phyloP scores from a whole-genome alignment of 148 eudicot species.

The Pouteria glomerata region DNA sequence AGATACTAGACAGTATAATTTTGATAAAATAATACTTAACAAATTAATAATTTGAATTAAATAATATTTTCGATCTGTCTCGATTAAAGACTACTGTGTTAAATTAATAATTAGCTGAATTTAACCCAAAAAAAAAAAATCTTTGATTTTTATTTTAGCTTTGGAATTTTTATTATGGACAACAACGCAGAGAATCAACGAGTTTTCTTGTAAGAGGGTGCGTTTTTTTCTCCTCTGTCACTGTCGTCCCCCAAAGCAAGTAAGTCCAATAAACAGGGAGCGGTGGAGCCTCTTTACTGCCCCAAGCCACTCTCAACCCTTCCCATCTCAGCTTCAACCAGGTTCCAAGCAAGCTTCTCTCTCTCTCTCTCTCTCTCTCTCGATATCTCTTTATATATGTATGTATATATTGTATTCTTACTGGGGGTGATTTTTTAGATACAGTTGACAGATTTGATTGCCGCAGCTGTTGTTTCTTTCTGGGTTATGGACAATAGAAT shows the following conservation, averaged over 20 bases:
- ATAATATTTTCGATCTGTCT: too few species aligned
- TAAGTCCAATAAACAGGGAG: conserved; percentile 10
- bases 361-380: not conserved
- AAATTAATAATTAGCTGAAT: too few species aligned
- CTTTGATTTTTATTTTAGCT: too few species aligned
- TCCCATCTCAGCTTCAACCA: not conserved
- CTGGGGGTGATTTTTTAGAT: not conserved
- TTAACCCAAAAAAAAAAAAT: too few species aligned
- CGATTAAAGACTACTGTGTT: too few species aligned
- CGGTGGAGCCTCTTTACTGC: not conserved
- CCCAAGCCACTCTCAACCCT: not conserved
- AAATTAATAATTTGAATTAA: too few species aligned
- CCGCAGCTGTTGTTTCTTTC: not conserved
- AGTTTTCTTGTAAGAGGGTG: conserved; percentile 10
- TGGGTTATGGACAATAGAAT: conserved; percentile 40
- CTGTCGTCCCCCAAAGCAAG: not conserved
- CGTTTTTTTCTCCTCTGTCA: not conserved
- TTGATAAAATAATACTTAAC: too few species aligned
- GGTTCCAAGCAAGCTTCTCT: not conserved
- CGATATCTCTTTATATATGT: not conserved
- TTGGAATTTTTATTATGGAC: too few species aligned
- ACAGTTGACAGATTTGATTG: not conserved
- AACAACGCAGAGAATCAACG: conserved; percentile 20
- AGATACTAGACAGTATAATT: too few species aligned
- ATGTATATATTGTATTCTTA: not conserved